A percentile compares a stretch with the other conserved stretches of the same genome.
These are phyloP conservation scores for Phytophthora sojae DNA, from an alignment of 352 stramenopile species.

Conservation along the genomic window DNA sequence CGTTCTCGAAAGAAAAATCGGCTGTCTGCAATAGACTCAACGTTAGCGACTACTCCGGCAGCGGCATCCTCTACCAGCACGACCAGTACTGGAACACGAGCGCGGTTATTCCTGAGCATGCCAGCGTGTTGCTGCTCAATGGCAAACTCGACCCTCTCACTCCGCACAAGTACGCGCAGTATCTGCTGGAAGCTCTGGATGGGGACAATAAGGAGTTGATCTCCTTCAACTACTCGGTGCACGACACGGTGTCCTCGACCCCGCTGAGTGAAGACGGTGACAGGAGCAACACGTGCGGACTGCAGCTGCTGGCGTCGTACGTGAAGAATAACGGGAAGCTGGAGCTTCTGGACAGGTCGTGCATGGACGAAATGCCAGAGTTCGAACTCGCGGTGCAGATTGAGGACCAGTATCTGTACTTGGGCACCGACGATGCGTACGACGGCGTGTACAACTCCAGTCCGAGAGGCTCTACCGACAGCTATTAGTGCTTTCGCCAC, in stretches of 20 bases:
- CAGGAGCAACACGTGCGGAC: constrained; percentile 40
- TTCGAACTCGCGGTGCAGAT: constrained; percentile 32
- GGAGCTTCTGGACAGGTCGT: constrained; percentile 44
- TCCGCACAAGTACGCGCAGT: constrained; percentile 51
- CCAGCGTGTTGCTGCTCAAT: constrained; percentile 53
- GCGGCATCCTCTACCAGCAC: constrained; percentile 44
- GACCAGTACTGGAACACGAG: constrained; percentile 62
- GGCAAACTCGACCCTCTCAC: constrained; percentile 55
- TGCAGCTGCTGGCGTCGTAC: constrained; percentile 50
- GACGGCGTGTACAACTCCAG: constrained; percentile 38
- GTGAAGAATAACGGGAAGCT: constrained; percentile 44
- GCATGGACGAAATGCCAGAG: constrained; percentile 28
- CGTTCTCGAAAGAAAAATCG: constrained; percentile 55
- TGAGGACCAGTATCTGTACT: background rate
- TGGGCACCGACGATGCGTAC: constrained; percentile 47
- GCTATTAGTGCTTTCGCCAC: background rate
- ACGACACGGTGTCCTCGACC: constrained; percentile 44
- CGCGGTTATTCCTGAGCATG: constrained; percentile 39
- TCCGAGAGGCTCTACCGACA: background rate
- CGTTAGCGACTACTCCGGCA: constrained; percentile 13
- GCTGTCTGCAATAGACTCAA: constrained; percentile 27
- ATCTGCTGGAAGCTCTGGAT: constrained; percentile 34
- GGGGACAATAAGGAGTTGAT: constrained; percentile 48
- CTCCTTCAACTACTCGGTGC: constrained; percentile 49
- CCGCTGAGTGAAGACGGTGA: constrained; percentile 30